Evolutionary conservation across 2,329 filamentous ascomycete genomes (phyloP).

Genomic region (Emydomyces testavorans): DNA sequence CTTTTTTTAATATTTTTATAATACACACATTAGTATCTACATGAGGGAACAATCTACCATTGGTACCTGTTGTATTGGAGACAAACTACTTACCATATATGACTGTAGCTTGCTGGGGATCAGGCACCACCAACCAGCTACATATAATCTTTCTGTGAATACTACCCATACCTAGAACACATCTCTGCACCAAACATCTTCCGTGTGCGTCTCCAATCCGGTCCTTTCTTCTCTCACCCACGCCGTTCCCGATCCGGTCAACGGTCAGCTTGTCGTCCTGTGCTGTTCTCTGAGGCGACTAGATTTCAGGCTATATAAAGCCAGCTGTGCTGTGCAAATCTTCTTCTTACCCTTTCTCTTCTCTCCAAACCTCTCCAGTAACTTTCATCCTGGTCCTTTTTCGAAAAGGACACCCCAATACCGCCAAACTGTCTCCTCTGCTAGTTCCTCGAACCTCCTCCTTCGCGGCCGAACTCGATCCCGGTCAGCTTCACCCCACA

Average conservation of each 20-base stretch:
- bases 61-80: neutral
- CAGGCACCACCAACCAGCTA: neutral
- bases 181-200: neutral
- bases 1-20: neutral
- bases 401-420: conserved; percentile 41
- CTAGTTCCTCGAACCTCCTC: conserved; percentile 81
- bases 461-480: conserved; percentile 74
- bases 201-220: neutral
- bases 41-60: no score
- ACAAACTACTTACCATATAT: neutral
- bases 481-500: conserved; percentile 38
- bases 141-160: neutral
- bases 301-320: neutral
- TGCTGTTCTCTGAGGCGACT: neutral
- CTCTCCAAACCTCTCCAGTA: neutral
- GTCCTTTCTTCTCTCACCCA: neutral
- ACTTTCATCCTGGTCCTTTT: neutral
- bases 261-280: neutral
- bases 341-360: neutral
- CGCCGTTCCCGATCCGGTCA: neutral
- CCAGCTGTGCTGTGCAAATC: conserved; percentile 6
- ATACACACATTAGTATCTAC: no score
- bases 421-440: conserved; percentile 94
- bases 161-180: neutral
- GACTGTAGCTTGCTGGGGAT: neutral